Percentiles rank a stretch among this genome's conserved stretches.
These are phyloP conservation scores for Inga oerstediana DNA, from an alignment of 306 rosid species.

Conservation along the genomic window DNA sequence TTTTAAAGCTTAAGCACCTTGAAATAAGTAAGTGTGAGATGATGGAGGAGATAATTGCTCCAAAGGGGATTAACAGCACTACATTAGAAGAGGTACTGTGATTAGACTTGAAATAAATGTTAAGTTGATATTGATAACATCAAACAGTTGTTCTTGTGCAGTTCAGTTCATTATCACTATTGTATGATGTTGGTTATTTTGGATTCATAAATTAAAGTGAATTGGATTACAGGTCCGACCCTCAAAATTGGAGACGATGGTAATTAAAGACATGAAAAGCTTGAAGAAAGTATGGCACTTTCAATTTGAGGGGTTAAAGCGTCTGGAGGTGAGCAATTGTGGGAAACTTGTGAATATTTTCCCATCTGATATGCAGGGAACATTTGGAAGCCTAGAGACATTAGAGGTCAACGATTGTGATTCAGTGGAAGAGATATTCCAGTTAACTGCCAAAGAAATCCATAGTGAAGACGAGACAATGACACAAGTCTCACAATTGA, in stretches of 20 bases:
- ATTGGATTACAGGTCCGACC: neutral
- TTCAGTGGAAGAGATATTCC: neutral
- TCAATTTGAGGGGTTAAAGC: neutral
- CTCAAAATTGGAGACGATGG: no score
- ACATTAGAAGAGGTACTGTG: neutral
- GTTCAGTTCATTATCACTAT: neutral
- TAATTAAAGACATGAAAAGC: neutral
- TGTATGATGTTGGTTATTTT: no score
- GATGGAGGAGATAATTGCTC: neutral
- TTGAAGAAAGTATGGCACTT: neutral
- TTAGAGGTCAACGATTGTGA: neutral
- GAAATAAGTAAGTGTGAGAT: neutral
- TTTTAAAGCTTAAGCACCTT: neutral
- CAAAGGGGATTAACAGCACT: neutral
- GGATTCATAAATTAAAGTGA: no score
- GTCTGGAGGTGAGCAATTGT: no score
- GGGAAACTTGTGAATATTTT: no score
- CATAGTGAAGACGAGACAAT: no score
- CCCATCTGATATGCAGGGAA: neutral
- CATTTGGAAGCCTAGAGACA: neutral
- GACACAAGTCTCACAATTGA: neutral
- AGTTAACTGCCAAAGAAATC: neutral
- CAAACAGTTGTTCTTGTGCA: no score
- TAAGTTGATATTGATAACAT: no score
- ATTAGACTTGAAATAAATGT: no score